A percentile compares a stretch with the other conserved stretches of the same genome.
phyloP scores from a whole-genome alignment of 768 basidiomycete genomes.

The Boletales sp. region DNA sequence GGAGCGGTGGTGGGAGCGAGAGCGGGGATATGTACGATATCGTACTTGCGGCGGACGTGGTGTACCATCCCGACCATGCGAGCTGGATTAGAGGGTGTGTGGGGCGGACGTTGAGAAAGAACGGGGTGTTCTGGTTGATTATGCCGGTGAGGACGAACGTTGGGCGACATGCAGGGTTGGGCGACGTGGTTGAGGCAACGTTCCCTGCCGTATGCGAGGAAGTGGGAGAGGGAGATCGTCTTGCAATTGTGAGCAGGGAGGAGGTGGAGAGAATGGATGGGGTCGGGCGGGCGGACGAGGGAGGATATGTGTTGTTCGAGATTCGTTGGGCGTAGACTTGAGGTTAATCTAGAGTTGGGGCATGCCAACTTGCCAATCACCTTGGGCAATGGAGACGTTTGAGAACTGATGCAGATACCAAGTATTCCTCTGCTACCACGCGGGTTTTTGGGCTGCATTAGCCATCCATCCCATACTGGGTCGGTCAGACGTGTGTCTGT shows the following conservation, averaged over 20 bases:
- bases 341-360: too few species aligned
- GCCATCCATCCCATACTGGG: too few species aligned
- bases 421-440: too few species aligned
- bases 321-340: conserved; percentile 56
- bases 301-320: conserved; percentile 63
- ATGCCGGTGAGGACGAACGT: conserved; percentile 59
- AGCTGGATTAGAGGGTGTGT: conserved; percentile 65
- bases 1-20: conserved; percentile 12
- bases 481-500: too few species aligned
- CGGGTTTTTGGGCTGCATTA: too few species aligned
- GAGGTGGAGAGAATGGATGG: conserved; percentile 48
- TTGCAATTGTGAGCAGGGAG: conserved; percentile 48
- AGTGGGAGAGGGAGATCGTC: conserved; percentile 10
- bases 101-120: conserved; percentile 40
- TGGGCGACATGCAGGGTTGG: conserved; percentile 59
- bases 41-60: conserved; percentile 75
- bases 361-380: too few species aligned
- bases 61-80: conserved; percentile 72
- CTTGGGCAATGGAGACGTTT: too few species aligned
- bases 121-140: conserved; percentile 69
- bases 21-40: conserved; percentile 46
- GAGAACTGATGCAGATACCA: too few species aligned
- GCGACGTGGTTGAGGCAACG: conserved; percentile 49
- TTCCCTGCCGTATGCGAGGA: conserved; percentile 35
- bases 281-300: conserved; percentile 66